phyloP scores from a whole-genome alignment of 352 stramenopile genomes.

The Pythium brassicae region DNA sequence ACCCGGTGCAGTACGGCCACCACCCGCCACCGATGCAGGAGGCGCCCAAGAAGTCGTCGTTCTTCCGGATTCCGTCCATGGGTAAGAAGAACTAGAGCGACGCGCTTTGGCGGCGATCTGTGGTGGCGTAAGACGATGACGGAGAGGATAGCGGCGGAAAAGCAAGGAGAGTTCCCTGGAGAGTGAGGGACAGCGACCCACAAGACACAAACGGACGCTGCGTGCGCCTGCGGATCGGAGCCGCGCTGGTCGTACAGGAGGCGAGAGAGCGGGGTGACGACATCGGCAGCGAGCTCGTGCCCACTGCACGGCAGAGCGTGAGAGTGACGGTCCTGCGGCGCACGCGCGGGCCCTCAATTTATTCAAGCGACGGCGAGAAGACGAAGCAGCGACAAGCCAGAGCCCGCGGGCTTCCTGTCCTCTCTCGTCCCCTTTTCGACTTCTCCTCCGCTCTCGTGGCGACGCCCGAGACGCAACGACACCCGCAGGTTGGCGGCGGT shows the following conservation, averaged over 20 bases:
- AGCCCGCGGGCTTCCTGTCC: not conserved
- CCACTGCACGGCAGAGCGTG: too few species aligned
- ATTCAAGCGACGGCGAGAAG: slow-evolving; percentile 2
- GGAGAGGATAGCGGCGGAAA: not conserved
- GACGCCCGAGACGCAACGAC: not conserved
- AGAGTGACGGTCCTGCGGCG: not conserved
- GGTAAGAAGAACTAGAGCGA: slow-evolving; percentile 69
- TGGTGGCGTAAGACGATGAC: not conserved
- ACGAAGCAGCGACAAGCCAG: not conserved
- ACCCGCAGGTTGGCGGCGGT: not conserved
- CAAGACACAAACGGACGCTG: too few species aligned
- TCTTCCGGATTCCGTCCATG: slow-evolving; percentile 61
- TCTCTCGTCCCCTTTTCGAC: not conserved
- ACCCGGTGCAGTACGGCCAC: slow-evolving; percentile 49
- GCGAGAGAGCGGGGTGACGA: too few species aligned
- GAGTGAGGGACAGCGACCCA: too few species aligned
- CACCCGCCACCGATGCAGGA: slow-evolving; percentile 53
- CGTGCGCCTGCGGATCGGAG: too few species aligned
- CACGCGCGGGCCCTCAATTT: not conserved
- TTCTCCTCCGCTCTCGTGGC: not conserved
- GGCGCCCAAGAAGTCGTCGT: slow-evolving; percentile 59
- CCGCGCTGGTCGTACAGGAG: too few species aligned
- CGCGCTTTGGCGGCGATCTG: too few species aligned
- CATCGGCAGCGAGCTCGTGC: too few species aligned
- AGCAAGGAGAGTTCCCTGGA: not conserved